Conservation (phyloP, 2,329 filamentous ascomycete genomes). For the Ascochyta fabae region DNA sequence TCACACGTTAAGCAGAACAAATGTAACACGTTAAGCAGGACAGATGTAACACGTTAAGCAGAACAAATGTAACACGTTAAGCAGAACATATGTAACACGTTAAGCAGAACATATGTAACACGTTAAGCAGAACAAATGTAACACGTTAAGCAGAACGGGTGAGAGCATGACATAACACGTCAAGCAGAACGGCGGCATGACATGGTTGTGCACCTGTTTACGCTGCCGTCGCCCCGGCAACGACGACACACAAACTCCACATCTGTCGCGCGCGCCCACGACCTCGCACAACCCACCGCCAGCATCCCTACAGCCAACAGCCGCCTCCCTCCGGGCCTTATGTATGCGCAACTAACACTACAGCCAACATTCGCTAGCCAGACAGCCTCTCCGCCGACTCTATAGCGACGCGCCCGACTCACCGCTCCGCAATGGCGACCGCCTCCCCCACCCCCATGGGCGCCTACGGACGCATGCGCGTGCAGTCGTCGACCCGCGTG, state of each 20-base stretch:
- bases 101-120: too few relatives aligned
- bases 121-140: too few relatives aligned
- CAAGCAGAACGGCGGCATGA: not conserved
- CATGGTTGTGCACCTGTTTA: slow-evolving; percentile 15
- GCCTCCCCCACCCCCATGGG: slow-evolving; percentile 50
- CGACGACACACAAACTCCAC: slow-evolving; percentile 15
- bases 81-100: too few relatives aligned
- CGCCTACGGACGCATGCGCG: slow-evolving; percentile 49
- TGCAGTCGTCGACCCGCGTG: slow-evolving; percentile 43
- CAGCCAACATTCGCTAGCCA: slow-evolving; percentile 49
- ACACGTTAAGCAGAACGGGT: too few relatives aligned
- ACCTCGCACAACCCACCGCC: slow-evolving; percentile 24
- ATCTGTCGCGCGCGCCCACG: slow-evolving; percentile 7
- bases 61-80: too few relatives aligned
- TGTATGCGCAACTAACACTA: slow-evolving; percentile 49
- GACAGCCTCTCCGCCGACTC: slow-evolving; percentile 25
- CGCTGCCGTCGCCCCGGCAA: slow-evolving; percentile 9
- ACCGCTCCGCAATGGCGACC: slow-evolving; percentile 44
- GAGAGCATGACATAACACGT: too few relatives aligned
- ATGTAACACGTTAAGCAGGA: too few relatives aligned
- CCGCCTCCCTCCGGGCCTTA: slow-evolving; percentile 42
- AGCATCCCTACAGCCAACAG: slow-evolving; percentile 47
- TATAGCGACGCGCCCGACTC: slow-evolving; percentile 28
- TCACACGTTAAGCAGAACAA: too few relatives aligned
- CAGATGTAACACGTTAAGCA: too few relatives aligned